Evolutionary conservation across 2,329 filamentous ascomycete genomes (phyloP), one percentile per base, ranked within the genome.

Genomic region (Alternaria ventricosa): DNA sequence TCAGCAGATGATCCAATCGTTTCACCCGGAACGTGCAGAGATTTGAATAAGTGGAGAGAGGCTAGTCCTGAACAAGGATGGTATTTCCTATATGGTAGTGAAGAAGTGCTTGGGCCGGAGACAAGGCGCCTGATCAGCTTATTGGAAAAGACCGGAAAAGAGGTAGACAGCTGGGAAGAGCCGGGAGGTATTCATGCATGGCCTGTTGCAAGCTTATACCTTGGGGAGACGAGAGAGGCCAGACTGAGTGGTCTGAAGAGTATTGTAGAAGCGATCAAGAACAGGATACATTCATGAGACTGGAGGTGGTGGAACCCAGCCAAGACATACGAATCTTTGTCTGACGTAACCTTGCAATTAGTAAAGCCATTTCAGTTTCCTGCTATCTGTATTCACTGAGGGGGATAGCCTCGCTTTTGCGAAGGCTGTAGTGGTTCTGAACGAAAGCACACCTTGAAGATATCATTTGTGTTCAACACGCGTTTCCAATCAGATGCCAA

Each of bases 41-140:
- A 93, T 69, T 71, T 85, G 11, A 79, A 82, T 8, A 88, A 89
- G 80, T 95, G 92, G 92, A 83, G 80, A 64, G 84, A 86, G 57
- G 89, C 91, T 23, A 87, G 86, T 57, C 93, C 93, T 0, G 81
- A 82, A 8, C 82, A 84, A 50, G 92, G 93, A 1, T 89, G 92
- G 75, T 87, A 88, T 64, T 84, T 96, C 68, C 84, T 89, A 6
- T 94, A 90, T 71, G 92, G 93, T 0, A 86, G 87, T 2, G 91
- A 94, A 75, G 93, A 96, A 77, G 89, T 96, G 0, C 89, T 96
- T 67, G 89, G 88, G 1, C 86, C 88, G 0, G 92, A 94, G 67
- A 90, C 92, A 18, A 83, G 87, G 67, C 83, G 85, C 23, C 81
- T 93, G 63, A 82, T 92, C 12, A 78, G 80, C 12, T 79, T 87